Evolutionary conservation across 2,329 filamentous ascomycete species (phyloP).

Genomic region (Fusarium papillatum): DNA sequence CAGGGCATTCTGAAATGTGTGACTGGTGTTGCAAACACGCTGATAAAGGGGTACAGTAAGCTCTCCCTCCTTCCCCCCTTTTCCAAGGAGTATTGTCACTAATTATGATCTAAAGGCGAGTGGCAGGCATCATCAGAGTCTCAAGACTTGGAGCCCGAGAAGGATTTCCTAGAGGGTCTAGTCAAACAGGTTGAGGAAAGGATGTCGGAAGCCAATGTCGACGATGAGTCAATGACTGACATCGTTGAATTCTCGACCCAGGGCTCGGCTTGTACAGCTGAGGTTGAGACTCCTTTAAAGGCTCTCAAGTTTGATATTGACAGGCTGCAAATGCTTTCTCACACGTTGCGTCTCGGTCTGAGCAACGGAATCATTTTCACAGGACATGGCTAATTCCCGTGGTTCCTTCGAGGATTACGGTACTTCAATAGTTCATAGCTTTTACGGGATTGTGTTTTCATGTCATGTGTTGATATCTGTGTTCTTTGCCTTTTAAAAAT

Average conservation of each 20-base stretch:
- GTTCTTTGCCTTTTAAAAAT: not conserved
- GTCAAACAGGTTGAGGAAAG: not conserved
- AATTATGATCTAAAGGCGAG: not conserved
- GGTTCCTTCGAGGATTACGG: too few species aligned
- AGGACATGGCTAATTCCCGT: not conserved
- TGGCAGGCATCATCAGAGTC: not conserved
- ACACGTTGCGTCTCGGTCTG: slow-evolving; percentile 2
- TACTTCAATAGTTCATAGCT: not conserved
- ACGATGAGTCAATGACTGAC: slow-evolving; percentile 18
- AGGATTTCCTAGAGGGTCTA: not conserved
- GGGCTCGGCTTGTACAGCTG: not conserved
- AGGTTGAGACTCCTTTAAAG: not conserved
- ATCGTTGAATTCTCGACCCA: slow-evolving; percentile 3
- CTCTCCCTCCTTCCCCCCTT: not conserved
- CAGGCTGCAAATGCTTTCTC: slow-evolving; percentile 14
- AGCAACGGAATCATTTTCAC: not conserved
- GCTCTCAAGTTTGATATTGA: slow-evolving; percentile 15
- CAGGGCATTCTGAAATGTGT: slow-evolving; percentile 5
- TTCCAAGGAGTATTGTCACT: not conserved
- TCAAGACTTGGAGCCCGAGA: not conserved
- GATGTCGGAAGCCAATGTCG: not conserved
- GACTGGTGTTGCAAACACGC: not conserved
- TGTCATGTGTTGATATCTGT: not conserved
- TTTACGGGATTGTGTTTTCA: not conserved
- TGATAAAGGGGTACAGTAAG: slow-evolving; percentile 9